Percentiles rank a stretch among this genome's conserved stretches.
These are phyloP conservation scores for Vararia minispora DNA, from an alignment of 768 basidiomycete species.

Conservation along the genomic window DNA sequence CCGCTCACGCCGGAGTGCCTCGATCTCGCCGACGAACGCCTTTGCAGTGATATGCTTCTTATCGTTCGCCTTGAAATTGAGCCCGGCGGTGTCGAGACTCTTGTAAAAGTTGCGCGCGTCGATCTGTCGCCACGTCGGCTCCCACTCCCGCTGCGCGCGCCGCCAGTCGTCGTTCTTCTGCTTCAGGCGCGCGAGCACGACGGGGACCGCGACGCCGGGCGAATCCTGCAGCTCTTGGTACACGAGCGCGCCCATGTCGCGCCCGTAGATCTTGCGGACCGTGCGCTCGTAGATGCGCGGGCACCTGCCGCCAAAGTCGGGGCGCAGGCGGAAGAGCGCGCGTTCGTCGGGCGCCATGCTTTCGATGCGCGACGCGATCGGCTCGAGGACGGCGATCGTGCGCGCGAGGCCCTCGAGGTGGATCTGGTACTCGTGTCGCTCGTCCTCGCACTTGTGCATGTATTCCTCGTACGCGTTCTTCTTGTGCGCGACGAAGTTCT, in stretches of 20 bases:
- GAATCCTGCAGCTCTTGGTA: slow-evolving; percentile 84
- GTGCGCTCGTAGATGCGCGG: slow-evolving; percentile 86
- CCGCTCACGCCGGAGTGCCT: too few relatives aligned
- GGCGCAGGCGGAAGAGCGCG: slow-evolving; percentile 64
- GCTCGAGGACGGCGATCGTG: slow-evolving; percentile 87
- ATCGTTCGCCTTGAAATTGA: slow-evolving; percentile 90
- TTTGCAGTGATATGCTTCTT: slow-evolving; percentile 87
- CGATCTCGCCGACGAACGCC: slow-evolving; percentile 72
- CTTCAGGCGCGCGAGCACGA: slow-evolving; percentile 81
- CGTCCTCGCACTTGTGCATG: slow-evolving; percentile 94
- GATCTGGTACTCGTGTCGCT: slow-evolving; percentile 95
- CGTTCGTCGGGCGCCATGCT: slow-evolving; percentile 87
- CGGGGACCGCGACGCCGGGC: slow-evolving; percentile 83
- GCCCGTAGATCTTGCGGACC: slow-evolving; percentile 89
- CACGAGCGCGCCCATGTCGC: slow-evolving; percentile 63
- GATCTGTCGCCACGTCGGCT: slow-evolving; percentile 91
- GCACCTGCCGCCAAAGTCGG: slow-evolving; percentile 83
- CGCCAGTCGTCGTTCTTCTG: slow-evolving; percentile 98
- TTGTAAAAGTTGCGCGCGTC: slow-evolving; percentile 98
- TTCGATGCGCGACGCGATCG: slow-evolving; percentile 72
- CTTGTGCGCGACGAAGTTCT: slow-evolving; percentile 90
- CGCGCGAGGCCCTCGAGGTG: slow-evolving; percentile 85
- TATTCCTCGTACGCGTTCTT: slow-evolving; percentile 96
- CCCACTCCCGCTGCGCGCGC: slow-evolving; percentile 89
- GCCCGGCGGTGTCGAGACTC: slow-evolving; percentile 91